Evolutionary conservation across 2,329 filamentous ascomycete genomes (phyloP).

Genomic region (Cordyceps cicadae): DNA sequence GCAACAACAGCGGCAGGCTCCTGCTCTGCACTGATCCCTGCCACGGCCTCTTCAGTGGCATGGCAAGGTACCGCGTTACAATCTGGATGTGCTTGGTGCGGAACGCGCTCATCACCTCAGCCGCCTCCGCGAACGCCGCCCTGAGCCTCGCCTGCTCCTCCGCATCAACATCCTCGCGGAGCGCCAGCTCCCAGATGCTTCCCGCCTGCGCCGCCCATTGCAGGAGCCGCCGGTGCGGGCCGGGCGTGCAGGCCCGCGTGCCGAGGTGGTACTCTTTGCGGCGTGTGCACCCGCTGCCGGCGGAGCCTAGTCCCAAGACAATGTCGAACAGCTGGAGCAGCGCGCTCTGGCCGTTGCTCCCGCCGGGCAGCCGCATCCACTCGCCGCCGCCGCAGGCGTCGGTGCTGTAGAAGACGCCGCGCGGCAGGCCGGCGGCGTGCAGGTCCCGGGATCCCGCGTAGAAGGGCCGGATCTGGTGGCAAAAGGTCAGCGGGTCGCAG

Average conservation of each 20-base stretch:
- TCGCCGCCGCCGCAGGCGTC: constrained; percentile 55
- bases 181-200: constrained; percentile 65
- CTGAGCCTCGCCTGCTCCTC: constrained; percentile 25
- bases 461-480: constrained; percentile 79
- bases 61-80: constrained; percentile 81
- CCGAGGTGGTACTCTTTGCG: constrained; percentile 36
- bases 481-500: constrained; percentile 76
- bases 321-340: constrained; percentile 90
- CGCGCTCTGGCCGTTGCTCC: constrained; percentile 88
- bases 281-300: not conserved
- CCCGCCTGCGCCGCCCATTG: constrained; percentile 58
- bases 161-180: constrained; percentile 30
- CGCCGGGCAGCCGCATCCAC: constrained; percentile 75
- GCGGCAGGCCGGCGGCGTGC: constrained; percentile 67
- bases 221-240: constrained; percentile 70
- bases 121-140: constrained; percentile 57
- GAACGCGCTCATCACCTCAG: constrained; percentile 65
- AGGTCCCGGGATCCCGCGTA: constrained; percentile 90
- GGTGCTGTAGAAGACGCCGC: constrained; percentile 71
- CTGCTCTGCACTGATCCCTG: not conserved
- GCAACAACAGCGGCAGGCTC: not conserved
- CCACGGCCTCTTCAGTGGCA: constrained; percentile 50
- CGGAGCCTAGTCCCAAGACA: constrained; percentile 55
- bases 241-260: constrained; percentile 86
- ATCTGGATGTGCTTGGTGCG: constrained; percentile 84